Evolutionary conservation across 2,329 filamentous ascomycete species (phyloP).

Genomic region (Fusarium algeriense): DNA sequence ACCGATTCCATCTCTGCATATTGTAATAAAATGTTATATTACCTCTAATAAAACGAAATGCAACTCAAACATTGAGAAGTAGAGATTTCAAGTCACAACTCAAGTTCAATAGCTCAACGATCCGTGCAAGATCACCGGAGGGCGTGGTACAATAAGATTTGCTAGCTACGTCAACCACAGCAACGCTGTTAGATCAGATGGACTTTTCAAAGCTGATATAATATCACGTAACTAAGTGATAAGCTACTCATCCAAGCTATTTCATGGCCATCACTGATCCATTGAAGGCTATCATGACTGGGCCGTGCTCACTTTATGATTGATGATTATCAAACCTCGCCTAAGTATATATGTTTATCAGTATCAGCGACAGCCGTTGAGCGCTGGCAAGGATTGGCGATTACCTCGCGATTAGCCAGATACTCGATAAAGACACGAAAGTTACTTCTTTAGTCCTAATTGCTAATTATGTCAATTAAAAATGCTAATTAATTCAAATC

Average conservation of each 20-base stretch:
- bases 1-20: neutral
- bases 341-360: neutral
- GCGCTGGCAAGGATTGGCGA: neutral
- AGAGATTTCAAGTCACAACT: neutral
- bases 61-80: neutral
- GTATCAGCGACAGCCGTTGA: neutral
- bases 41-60: too few relatives aligned
- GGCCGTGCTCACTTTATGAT: neutral
- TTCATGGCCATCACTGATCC: neutral
- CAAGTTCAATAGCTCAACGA: neutral
- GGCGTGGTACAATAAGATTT: too few relatives aligned
- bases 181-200: neutral
- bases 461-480: neutral
- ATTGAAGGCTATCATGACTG: neutral
- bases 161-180: neutral
- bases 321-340: conserved; percentile 10
- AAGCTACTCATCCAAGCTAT: neutral
- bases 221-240: neutral
- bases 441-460: neutral
- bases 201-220: neutral
- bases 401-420: neutral
- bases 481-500: neutral
- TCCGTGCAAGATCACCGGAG: neutral
- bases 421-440: neutral
- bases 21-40: neutral